A percentile compares a stretch with the other conserved stretches of the same genome.
Conservation (phyloP, 2,329 filamentous ascomycete genomes). For the Purpureocillium takamizusanense region DNA sequence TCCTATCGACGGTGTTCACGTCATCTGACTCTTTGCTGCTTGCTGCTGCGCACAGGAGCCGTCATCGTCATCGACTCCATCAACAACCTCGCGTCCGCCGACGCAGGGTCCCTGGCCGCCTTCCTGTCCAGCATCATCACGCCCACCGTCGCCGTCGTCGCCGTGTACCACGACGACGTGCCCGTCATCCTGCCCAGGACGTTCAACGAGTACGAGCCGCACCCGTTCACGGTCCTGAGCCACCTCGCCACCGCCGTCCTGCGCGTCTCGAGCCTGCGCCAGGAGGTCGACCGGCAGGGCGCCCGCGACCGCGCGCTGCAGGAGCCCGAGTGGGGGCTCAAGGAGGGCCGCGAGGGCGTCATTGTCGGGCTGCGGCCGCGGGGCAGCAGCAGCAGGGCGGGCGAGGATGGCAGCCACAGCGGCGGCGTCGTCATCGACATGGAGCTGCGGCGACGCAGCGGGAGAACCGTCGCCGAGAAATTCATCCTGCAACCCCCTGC, state of each 20-base stretch:
- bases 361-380: constrained; percentile 54
- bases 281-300: constrained; percentile 65
- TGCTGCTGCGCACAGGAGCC: too few species aligned
- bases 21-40: too few species aligned
- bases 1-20: too few species aligned
- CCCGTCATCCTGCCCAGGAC: constrained; percentile 41
- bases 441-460: constrained; percentile 79
- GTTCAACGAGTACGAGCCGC: constrained; percentile 51
- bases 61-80: constrained; percentile 77
- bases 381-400: constrained; percentile 27
- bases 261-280: constrained; percentile 60
- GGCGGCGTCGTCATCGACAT: constrained; percentile 65
- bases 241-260: constrained; percentile 89
- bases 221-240: constrained; percentile 61
- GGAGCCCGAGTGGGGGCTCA: constrained; percentile 70
- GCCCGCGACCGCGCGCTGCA: constrained; percentile 67
- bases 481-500: constrained; percentile 46
- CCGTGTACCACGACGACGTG: constrained; percentile 75
- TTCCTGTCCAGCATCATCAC: constrained; percentile 63
- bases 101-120: constrained; percentile 48
- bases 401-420: constrained; percentile 5
- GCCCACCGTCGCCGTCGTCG: constrained; percentile 62
- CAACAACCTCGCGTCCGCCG: constrained; percentile 50
- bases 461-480: constrained; percentile 63
- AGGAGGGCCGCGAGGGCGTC: constrained; percentile 69